Percentiles rank a stretch among this genome's conserved stretches.
phyloP scores from a whole-genome alignment of 176 grass and related monocot genomes.

The Oryza brachyantha region DNA sequence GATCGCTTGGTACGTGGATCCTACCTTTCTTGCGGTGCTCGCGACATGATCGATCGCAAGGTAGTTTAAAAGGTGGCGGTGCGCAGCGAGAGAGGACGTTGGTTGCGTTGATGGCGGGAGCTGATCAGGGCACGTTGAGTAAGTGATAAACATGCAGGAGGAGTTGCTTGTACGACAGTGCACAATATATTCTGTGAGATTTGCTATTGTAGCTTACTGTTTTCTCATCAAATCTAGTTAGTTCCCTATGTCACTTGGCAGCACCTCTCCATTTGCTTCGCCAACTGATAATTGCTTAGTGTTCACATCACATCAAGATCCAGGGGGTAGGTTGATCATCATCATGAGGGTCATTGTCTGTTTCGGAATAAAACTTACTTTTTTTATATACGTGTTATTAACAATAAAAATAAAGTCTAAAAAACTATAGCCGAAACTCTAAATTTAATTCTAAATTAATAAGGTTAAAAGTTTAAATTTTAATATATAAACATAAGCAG shows the following conservation, averaged over 20 bases:
- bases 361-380: too few species aligned
- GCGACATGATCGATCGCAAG: not conserved
- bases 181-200: not conserved
- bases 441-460: too few species aligned
- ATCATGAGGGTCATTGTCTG: too few species aligned
- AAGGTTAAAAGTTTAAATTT: too few species aligned
- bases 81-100: not conserved
- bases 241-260: too few species aligned
- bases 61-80: conserved; percentile 27
- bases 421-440: too few species aligned
- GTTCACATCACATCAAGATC: not conserved
- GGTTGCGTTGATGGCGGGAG: not conserved
- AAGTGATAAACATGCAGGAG: conserved; percentile 8
- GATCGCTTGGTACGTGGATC: not conserved
- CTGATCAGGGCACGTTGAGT: conserved; percentile 23
- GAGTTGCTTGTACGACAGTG: conserved; percentile 47
- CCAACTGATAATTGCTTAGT: not conserved
- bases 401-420: too few species aligned
- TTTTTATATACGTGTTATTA: too few species aligned
- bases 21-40: conserved; percentile 21
- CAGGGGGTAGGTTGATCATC: not conserved
- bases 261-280: too few species aligned
- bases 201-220: not conserved
- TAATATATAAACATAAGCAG: too few species aligned
- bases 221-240: not conserved